Evolutionary conservation across 495 filamentous ascomycete species (phyloP).

Genomic region (Aspergillus biplanus): DNA sequence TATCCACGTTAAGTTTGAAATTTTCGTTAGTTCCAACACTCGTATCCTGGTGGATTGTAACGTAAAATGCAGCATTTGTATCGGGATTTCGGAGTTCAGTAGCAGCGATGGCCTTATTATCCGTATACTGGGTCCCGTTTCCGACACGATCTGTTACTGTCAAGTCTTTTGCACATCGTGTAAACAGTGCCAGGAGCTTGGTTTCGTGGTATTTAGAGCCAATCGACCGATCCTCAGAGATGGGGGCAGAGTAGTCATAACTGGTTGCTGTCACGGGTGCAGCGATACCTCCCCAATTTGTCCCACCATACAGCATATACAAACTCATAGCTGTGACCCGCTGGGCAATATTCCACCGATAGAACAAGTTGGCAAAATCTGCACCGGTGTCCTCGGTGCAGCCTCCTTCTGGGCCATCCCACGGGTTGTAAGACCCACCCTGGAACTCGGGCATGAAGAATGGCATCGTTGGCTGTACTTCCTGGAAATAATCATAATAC

Average conservation of each 20-base stretch:
- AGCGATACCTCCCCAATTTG: constrained; percentile 58
- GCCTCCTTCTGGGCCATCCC: constrained; percentile 59
- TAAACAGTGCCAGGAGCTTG: constrained; percentile 61
- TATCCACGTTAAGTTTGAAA: constrained; percentile 57
- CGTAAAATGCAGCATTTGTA: constrained; percentile 60
- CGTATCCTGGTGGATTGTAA: constrained; percentile 55
- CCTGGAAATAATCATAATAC: constrained; percentile 60
- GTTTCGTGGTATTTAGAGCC: constrained; percentile 63
- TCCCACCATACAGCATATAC: constrained; percentile 67
- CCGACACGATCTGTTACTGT: constrained; percentile 55
- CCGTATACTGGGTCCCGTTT: constrained; percentile 61
- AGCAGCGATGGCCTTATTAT: constrained; percentile 48
- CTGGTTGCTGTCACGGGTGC: constrained; percentile 53
- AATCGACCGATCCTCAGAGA: constrained; percentile 60
- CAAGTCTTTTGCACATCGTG: constrained; percentile 55
- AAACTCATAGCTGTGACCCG: constrained; percentile 55
- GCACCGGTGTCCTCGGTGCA: constrained; percentile 50
- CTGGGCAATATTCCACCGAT: constrained; percentile 60
- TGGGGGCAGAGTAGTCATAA: constrained; percentile 64
- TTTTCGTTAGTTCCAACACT: constrained; percentile 47
- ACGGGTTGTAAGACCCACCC: constrained; percentile 65
- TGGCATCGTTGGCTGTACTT: constrained; percentile 54
- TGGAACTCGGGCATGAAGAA: constrained; percentile 66
- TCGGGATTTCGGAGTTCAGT: constrained; percentile 59
- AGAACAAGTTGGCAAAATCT: constrained; percentile 64